A percentile compares a stretch with the other conserved stretches of the same genome.
These are phyloP conservation scores for Dictyostelium intermedium DNA, from an alignment of 78 protist genomes.

Conservation along the genomic window DNA sequence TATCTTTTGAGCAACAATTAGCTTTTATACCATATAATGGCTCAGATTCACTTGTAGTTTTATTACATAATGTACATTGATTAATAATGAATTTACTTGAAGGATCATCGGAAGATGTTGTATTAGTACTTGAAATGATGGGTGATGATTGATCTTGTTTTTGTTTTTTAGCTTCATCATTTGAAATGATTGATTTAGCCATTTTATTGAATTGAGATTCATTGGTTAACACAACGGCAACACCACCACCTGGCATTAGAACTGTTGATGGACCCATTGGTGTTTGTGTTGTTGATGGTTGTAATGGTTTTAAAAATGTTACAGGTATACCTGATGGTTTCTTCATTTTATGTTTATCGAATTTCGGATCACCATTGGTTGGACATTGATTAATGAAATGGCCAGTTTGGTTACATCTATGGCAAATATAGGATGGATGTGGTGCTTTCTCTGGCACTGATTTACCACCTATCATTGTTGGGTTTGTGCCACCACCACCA, in stretches of 20 bases:
- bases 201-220: slow-evolving; percentile 50
- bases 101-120: neutral
- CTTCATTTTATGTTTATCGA: slow-evolving; percentile 49
- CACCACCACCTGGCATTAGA: slow-evolving; percentile 68
- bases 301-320: slow-evolving; percentile 29
- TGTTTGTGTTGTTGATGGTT: neutral
- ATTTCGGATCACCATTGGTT: slow-evolving; percentile 82
- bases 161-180: slow-evolving; percentile 13
- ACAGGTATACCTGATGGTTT: slow-evolving; percentile 71
- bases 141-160: neutral
- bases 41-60: neutral
- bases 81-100: neutral
- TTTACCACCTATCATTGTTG: neutral
- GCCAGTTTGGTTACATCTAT: slow-evolving; percentile 86
- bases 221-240: slow-evolving; percentile 8
- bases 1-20: neutral
- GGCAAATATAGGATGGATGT: slow-evolving; percentile 80
- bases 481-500: neutral
- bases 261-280: slow-evolving; percentile 52
- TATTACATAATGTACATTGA: neutral
- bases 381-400: slow-evolving; percentile 87
- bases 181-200: slow-evolving; percentile 44
- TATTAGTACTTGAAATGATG: neutral
- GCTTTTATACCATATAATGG: slow-evolving; percentile 1
- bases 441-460: slow-evolving; percentile 4